Conservation (phyloP, 192 early-diverging fungal species). For the Cladochytrium replicatum region DNA sequence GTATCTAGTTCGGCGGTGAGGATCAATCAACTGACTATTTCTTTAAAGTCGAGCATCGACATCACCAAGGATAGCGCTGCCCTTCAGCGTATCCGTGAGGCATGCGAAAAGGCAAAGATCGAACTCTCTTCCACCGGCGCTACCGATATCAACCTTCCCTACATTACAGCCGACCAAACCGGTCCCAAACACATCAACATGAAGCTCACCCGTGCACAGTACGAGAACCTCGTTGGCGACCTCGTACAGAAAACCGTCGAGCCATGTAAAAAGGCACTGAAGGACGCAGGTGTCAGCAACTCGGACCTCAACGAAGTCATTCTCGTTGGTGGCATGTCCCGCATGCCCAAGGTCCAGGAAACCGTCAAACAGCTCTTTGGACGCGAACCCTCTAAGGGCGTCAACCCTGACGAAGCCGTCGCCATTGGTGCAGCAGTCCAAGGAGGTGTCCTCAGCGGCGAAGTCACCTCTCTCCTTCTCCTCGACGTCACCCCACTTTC, state of each 20-base stretch:
- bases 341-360: constrained; percentile 94
- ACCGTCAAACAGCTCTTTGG: constrained; percentile 84
- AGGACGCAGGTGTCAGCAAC: constrained; percentile 77
- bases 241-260: constrained; percentile 81
- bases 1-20: neutral
- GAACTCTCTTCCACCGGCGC: constrained; percentile 89
- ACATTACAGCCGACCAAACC: constrained; percentile 78
- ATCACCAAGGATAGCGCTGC: constrained; percentile 84
- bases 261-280: constrained; percentile 93
- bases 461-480: constrained; percentile 90
- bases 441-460: constrained; percentile 93
- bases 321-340: constrained; percentile 96
- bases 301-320: constrained; percentile 90
- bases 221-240: constrained; percentile 69
- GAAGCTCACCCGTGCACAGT: constrained; percentile 84
- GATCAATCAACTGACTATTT: neutral
- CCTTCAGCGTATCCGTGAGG: constrained; percentile 94
- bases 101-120: constrained; percentile 97
- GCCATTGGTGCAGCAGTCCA: constrained; percentile 97
- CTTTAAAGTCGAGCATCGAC: constrained; percentile 58
- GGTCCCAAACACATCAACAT: constrained; percentile 98
- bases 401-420: constrained; percentile 98
- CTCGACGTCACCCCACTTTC: constrained; percentile 96
- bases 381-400: constrained; percentile 82
- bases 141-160: constrained; percentile 96